Evolutionary conservation across 495 filamentous ascomycete species (phyloP).

Genomic region (Lindgomyces ingoldianus): DNA sequence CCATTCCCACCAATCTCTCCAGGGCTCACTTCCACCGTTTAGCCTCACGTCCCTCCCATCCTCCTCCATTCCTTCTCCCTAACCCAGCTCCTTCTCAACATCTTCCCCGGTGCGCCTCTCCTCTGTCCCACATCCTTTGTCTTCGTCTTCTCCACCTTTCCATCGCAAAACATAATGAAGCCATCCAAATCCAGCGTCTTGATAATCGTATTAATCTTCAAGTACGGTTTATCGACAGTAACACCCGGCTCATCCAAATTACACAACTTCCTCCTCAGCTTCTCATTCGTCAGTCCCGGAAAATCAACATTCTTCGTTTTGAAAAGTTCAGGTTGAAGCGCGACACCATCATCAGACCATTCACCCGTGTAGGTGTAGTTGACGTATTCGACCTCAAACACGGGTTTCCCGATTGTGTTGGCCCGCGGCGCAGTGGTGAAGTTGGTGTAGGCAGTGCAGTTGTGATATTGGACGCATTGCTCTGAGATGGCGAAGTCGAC

Average conservation of each 20-base stretch:
- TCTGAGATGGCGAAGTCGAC: constrained; percentile 31
- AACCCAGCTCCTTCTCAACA: constrained; percentile 16
- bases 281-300: constrained; percentile 23
- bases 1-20: no score
- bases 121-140: constrained; percentile 23
- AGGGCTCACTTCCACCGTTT: not conserved
- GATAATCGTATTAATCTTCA: constrained; percentile 32
- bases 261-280: constrained; percentile 27
- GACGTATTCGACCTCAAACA: constrained; percentile 29
- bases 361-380: constrained; percentile 21
- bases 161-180: constrained; percentile 33
- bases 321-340: constrained; percentile 11
- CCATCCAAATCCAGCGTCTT: constrained; percentile 30
- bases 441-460: constrained; percentile 31
- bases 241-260: constrained; percentile 26
- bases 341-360: constrained; percentile 17
- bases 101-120: not conserved
- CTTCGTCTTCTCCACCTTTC: constrained; percentile 21
- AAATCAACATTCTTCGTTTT: constrained; percentile 20
- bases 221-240: constrained; percentile 21
- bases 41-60: constrained; percentile 3
- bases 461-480: constrained; percentile 26
- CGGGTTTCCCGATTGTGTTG: constrained; percentile 19
- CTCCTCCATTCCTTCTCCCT: constrained; percentile 28
- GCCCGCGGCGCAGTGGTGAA: constrained; percentile 26